Evolutionary conservation across 768 basidiomycete species (phyloP), one percentile per base, ranked within the genome.

Genomic region (Collybia nuda): DNA sequence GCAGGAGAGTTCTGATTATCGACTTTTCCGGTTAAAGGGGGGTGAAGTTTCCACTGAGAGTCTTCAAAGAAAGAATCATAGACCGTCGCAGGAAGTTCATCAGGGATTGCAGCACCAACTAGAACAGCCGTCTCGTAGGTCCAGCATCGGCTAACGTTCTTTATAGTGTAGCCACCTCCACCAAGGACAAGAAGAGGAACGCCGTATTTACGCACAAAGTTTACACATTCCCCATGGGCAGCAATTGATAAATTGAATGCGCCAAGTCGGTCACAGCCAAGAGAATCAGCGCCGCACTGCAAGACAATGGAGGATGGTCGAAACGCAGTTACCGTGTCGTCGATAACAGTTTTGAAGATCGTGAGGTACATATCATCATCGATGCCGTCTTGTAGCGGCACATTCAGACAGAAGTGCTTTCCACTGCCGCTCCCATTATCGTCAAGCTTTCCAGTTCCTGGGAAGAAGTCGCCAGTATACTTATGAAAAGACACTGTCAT

Each of bases 401-500:
- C 91, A 63, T 99, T 99, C 38, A 98, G 76, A 52, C 85, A 88
- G 66, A 98, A 99, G 64, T 98, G 88, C 69, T 96, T 97, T 47
- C 96, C 96, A 1, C 84, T 65, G n/a, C 86, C 88, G 17, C 78
- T 76, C 12, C 93, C 91, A 53, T 93, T 92, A 70, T 99, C 96
- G 62, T 95, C 90, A 7, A 98, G 78, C 67, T 94, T 94, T 14
- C 96, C 96, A 0, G 96, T 99, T 0, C 95, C 94, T 0, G 96
- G 96, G 68, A 99, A 99, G 77, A 99, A 99, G 62, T 96, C 93
- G 49, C 93, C 94, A 1, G 90, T 94, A 74, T 97, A 99, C 71
- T 98, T 98, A 76, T 99, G 96, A 71, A 99, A 99, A 0, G 96
- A 98, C 12, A 98, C 92, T 0, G 96, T 98, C 82, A 98, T 88